Evolutionary conservation across 202 grass and related monocot species (phyloP), one percentile per base, ranked within the genome.

Genomic region (Eragrostis tef): DNA sequence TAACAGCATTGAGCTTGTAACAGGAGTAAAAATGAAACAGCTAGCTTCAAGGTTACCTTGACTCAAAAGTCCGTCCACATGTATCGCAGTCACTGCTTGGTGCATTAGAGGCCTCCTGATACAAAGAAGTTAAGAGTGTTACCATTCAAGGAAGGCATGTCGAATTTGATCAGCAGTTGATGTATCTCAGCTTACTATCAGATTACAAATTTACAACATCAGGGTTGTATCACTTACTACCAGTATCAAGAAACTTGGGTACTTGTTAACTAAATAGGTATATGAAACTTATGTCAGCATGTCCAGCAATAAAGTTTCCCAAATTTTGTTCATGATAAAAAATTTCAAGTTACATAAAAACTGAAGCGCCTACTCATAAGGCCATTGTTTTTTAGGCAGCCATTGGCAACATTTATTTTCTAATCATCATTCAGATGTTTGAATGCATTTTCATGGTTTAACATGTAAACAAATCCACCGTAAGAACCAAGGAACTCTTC

Each of bases 41-140:
- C 29, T 39, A 34, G 24, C 22, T 63, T 16, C 41, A 80, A 64
- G 58, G 3, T 22, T 88, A 98, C 95, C 95, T 98, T 83, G 95
- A 91, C 9, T 94, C 90, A 44, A 94, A 98, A 80, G 36, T 94
- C 61, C 84, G 79, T 68, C 90, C 95, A 72, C 95, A 94, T 10
- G 88, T 89, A 34, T 90, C 92, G 56, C 95, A 98, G 41, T 82
- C 80, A 91, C 88, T 94, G 73, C 83, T 88, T 2, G 26, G 60
- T 81, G 88, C 82, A 64, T 93, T 90, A 8, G 79, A 58, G 44
- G 58, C 84, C 54, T 73, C 95, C 95, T 98, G 75, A 54, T 82
- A 84, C 62, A 61, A 75, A 26, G 48, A 7, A 59, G 16, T 39
- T 39, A 39, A 6, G 61, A 11, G 0, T 11, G 31, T 52, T 64